Conservation (phyloP, 192 early-diverging fungal species). For the Backusella mclennaniae region DNA sequence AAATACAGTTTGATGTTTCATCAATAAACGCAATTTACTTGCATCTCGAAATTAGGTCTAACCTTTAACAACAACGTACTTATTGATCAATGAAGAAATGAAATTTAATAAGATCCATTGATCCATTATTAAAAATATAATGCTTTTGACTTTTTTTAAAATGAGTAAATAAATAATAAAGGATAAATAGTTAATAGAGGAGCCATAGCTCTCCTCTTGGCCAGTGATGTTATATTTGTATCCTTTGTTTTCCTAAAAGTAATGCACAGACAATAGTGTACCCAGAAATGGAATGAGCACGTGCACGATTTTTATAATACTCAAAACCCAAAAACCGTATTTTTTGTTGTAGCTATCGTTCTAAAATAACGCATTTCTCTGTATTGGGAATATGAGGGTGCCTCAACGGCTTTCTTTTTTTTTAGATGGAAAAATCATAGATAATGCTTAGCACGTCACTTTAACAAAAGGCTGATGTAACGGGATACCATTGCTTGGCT, state of each 20-base stretch:
- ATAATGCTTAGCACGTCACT: too few relatives aligned
- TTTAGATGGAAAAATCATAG: too few relatives aligned
- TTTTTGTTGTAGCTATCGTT: neutral
- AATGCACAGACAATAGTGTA: neutral
- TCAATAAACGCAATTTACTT: neutral
- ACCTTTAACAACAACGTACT: neutral
- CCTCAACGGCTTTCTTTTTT: too few relatives aligned
- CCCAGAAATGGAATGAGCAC: neutral
- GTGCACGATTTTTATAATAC: neutral
- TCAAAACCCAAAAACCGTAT: neutral
- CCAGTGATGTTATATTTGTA: neutral
- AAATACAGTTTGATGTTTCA: neutral
- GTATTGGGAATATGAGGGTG: too few relatives aligned
- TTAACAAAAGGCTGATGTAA: neutral
- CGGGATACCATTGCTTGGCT: neutral
- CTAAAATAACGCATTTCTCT: neutral
- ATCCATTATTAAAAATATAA: neutral
- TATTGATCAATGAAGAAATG: neutral
- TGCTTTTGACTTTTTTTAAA: neutral
- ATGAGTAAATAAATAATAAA: neutral
- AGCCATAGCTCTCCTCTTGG: neutral
- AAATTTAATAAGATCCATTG: neutral
- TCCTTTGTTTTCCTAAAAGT: neutral
- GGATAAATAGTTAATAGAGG: neutral
- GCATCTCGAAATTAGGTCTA: neutral